These are phyloP conservation scores for Chaetomidium leptoderma DNA, from an alignment of 495 filamentous ascomycete genomes.

Conservation along the genomic window DNA sequence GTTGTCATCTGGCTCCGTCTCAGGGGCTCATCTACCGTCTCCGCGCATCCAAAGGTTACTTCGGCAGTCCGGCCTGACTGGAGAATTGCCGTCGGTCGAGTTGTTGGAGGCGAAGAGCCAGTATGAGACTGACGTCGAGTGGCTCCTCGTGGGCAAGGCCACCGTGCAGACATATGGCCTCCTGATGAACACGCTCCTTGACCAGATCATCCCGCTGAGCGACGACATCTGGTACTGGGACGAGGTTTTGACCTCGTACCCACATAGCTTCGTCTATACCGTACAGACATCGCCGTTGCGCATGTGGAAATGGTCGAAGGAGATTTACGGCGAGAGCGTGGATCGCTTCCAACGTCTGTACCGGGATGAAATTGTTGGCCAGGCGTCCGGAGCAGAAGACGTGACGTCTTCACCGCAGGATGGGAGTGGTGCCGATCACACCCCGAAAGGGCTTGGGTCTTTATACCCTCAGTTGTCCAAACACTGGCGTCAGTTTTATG, in stretches of 20 bases:
- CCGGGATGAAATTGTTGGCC: constrained; percentile 1
- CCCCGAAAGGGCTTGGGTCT: neutral
- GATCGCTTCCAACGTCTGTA: constrained; percentile 39
- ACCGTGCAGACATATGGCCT: constrained; percentile 78
- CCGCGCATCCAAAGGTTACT: constrained; percentile 56
- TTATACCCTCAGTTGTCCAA: constrained; percentile 35
- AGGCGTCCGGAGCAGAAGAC: neutral
- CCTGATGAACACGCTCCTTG: constrained; percentile 65
- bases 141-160: constrained; percentile 83
- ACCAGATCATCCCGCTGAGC: constrained; percentile 72
- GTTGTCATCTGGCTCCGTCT: constrained; percentile 62
- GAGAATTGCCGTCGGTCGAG: constrained; percentile 14
- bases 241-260: constrained; percentile 66
- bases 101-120: constrained; percentile 31
- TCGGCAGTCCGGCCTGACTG: constrained; percentile 48
- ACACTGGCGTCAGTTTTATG: constrained; percentile 74
- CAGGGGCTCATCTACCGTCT: constrained; percentile 48
- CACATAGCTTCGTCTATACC: constrained; percentile 68
- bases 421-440: neutral
- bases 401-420: neutral
- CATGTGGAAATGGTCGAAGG: constrained; percentile 61
- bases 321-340: constrained; percentile 57
- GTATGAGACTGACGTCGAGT: constrained; percentile 73
- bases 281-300: constrained; percentile 75
- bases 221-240: constrained; percentile 94